Base-by-base conservation (phyloP, 257 asterid genomes). In the Leptodermis oblonga region DNA sequence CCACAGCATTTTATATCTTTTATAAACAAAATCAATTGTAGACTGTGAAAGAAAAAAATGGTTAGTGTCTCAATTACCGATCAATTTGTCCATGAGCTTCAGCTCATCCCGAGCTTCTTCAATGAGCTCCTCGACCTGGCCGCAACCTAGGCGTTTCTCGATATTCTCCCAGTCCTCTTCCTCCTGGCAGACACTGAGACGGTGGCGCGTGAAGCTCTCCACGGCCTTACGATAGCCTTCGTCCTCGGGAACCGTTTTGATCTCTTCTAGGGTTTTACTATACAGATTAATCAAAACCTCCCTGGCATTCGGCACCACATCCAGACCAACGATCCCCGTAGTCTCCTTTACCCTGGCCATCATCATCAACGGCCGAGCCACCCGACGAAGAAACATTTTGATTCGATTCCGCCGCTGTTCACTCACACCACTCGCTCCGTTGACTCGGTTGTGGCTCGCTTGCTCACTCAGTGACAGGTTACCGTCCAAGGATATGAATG, bases 71-170 rank as follows among this genome's bases (percentile, higher is more conserved):
- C 5, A 70, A 83, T 46, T 49, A 93, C 99, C 99, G 68, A 71
- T 84, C 96, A 94, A 85, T 77, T 76, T 90, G 13, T 95, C 96
- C 23, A 94, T 85, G 78, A 94, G 97, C 85, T 86, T 91, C 78
- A 94, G 96, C 81, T 94, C 97, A 74, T 94, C 99, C 65, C 77
- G 82, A 72, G 99, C 99, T 76, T 94, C 99, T 74, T 94, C 99
- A 59, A 94, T 87, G 76, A 94, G 81, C 85, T 94, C 99, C 73
- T 94, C 99, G 20, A 94, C 99, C 92, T 91, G 99, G 39, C 99
- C 97, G 28, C 96, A 91, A 23, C 92, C 96, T 48, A 94, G 82
- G 31, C 77, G 88, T 59, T 82, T 87, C 92, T 90, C 99, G 79
- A 94, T 94, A 70, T 48, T 20, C 70, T 94, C 97, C 95, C 95